Evolutionary conservation across 352 stramenopile species (phyloP), one percentile per base, ranked within the genome.

Genomic region (Phytophthora brassicae): DNA sequence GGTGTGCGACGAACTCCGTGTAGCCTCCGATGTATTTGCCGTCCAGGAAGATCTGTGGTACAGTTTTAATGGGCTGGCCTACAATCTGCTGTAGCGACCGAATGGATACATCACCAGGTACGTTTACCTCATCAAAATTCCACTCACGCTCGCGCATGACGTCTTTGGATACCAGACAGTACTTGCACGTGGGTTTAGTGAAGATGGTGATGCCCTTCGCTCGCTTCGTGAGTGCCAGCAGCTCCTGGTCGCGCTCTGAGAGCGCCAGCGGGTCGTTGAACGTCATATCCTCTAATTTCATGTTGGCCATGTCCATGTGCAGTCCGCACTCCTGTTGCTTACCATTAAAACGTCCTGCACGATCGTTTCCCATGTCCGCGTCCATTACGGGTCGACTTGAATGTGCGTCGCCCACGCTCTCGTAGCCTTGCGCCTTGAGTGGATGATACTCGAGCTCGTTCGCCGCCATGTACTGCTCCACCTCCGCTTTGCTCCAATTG

Each of bases 281-380:
- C 11, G 72, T 68, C 33, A 88, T 56, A 42, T 87, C 72, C 22
- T 84, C 77, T 3, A 86, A 60, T 36, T 72, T 86, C 69, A 89
- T 83, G 45, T 68, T 55, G 43, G 86, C 66, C 50, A 88, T 81
- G 54, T 95, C 81, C 16, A 94, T 53, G 70, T 96, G 86, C 47
- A 96, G 64, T 13, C 87, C 87, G 51, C 87, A 96, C 70, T 94
- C 87, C 57, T 94, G 84, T 16, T 82, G 68, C 56, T 82, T 81
- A 56, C 87, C 84, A 49, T 91, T 83, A 55, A 96, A 96, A 51
- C 87, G 76, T 42, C 82, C 85, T 33, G 81, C 79, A 43, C 87
- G 84, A 48, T 92, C 80, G 58, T 95, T 88, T 24, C 71, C 77
- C 26, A 71, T 61, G 56, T 91, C 80, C 3, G 51, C 77, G 0